Evolutionary conservation across 176 grass and related monocot genomes (phyloP).

Genomic region (Zoysia pacifica): DNA sequence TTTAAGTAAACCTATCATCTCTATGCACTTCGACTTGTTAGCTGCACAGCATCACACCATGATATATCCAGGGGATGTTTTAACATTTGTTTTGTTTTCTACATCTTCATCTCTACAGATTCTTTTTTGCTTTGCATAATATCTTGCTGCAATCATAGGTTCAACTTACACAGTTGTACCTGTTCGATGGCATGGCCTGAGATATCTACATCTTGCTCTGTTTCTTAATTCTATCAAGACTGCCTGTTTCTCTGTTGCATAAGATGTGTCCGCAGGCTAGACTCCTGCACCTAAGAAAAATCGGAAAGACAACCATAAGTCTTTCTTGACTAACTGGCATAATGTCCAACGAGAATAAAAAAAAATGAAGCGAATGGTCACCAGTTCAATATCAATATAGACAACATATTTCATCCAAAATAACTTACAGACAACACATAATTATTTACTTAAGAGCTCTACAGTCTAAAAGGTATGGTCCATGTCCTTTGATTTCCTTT

Average conservation of each 20-base stretch:
- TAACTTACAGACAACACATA: neutral
- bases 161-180: slow-evolving; percentile 38
- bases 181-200: slow-evolving; percentile 26
- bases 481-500: neutral
- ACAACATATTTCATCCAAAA: neutral
- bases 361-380: slow-evolving; percentile 9
- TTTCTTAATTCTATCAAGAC: slow-evolving; percentile 22
- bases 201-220: slow-evolving; percentile 1
- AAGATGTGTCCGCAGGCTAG: slow-evolving; percentile 73
- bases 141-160: slow-evolving; percentile 25
- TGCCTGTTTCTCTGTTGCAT: slow-evolving; percentile 52
- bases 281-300: slow-evolving; percentile 69
- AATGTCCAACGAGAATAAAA: slow-evolving; percentile 7
- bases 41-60: slow-evolving; percentile 57
- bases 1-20: slow-evolving; percentile 54
- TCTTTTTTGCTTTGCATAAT: slow-evolving; percentile 33
- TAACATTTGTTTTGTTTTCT: slow-evolving; percentile 33
- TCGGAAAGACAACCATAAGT: slow-evolving; percentile 28
- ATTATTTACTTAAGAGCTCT: slow-evolving; percentile 6
- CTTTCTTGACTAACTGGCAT: slow-evolving; percentile 4
- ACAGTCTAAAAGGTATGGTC: neutral
- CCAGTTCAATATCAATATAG: neutral
- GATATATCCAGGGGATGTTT: slow-evolving; percentile 51
- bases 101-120: slow-evolving; percentile 30
- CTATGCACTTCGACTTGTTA: slow-evolving; percentile 49